Conservation (phyloP, 139 green algal genomes). For the Chlamydomonas asymmetrica region DNA sequence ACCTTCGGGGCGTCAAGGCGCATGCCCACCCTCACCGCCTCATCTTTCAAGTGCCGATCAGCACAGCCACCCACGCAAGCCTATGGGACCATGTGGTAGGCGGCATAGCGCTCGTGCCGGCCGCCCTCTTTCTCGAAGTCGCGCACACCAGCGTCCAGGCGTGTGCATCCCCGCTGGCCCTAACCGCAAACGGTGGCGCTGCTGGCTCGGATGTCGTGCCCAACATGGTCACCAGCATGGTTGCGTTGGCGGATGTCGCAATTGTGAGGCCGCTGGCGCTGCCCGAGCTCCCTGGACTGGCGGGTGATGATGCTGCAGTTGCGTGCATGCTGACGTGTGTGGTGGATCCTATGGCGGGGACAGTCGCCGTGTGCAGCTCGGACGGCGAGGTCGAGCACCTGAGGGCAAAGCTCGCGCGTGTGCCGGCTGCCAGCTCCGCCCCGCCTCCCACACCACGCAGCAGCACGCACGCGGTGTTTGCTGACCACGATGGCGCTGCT, state of each 20-base stretch:
- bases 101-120: constrained; percentile 57
- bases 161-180: not conserved
- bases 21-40: too few relatives aligned
- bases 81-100: constrained; percentile 75
- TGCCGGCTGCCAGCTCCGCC: too few relatives aligned
- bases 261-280: constrained; percentile 13
- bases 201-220: not conserved
- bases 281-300: constrained; percentile 38
- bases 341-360: not conserved
- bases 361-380: not conserved
- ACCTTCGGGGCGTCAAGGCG: too few relatives aligned
- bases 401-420: too few relatives aligned
- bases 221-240: not conserved
- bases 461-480: too few relatives aligned
- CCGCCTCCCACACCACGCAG: too few relatives aligned
- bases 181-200: not conserved
- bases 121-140: constrained; percentile 65
- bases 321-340: not conserved
- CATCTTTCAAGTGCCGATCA: too few relatives aligned
- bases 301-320: not conserved
- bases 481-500: too few relatives aligned
- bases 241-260: not conserved
- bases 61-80: not conserved
- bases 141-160: constrained; percentile 12
- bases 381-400: too few relatives aligned